Conservation (phyloP, 257 asterid genomes). For the Plantago elongata region DNA sequence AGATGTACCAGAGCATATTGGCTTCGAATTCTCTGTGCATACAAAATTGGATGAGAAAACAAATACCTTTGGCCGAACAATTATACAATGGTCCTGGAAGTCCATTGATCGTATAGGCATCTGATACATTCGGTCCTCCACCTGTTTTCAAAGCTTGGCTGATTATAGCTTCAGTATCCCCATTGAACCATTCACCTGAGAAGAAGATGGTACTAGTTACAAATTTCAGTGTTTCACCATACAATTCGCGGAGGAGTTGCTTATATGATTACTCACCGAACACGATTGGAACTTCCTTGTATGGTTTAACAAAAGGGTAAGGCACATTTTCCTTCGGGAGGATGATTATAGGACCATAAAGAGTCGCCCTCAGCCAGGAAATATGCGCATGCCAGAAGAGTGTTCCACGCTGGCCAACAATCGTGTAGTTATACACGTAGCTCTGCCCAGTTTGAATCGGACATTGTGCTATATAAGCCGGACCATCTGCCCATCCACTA, state of each 20-base stretch:
- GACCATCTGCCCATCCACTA: conserved; percentile 73
- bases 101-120: conserved; percentile 60
- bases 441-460: conserved; percentile 57
- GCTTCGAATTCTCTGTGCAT: no score
- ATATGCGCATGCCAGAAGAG: conserved; percentile 61
- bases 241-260: background rate
- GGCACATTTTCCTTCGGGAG: conserved; percentile 41
- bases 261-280: conserved; percentile 32
- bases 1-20: no score
- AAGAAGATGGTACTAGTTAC: background rate
- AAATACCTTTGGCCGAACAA: conserved; percentile 52
- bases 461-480: conserved; percentile 59
- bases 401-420: conserved; percentile 55
- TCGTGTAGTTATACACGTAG: conserved; percentile 54
- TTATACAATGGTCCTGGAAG: conserved; percentile 56
- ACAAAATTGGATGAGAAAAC: background rate
- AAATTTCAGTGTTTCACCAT: background rate
- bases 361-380: conserved; percentile 61
- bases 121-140: conserved; percentile 63
- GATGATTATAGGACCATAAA: conserved; percentile 55
- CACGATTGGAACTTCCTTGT: conserved; percentile 50
- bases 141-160: conserved; percentile 51
- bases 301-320: conserved; percentile 54
- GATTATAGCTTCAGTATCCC: conserved; percentile 58
- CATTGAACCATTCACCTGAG: conserved; percentile 64